Evolutionary conservation across 2,329 filamentous ascomycete species (phyloP).

Genomic region (Triangularia verruculosa): DNA sequence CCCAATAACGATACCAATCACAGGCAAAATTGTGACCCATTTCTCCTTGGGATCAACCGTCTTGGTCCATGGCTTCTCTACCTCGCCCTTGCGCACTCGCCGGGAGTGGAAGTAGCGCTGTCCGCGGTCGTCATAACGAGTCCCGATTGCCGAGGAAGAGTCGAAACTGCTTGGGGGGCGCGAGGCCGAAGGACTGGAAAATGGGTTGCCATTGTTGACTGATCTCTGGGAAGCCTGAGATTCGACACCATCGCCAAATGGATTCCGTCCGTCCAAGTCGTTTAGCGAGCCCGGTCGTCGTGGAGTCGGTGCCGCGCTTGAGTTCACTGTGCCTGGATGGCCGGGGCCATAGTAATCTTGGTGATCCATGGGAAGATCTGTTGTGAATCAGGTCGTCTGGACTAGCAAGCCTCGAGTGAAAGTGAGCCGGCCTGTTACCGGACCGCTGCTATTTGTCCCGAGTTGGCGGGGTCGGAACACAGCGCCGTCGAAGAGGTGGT

Average conservation of each 20-base stretch:
- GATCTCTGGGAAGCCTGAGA: constrained; percentile 35
- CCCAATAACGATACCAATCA: constrained; percentile 68
- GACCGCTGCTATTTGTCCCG: not conserved
- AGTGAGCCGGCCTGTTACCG: not conserved
- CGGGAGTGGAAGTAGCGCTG: constrained; percentile 70
- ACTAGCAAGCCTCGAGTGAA: not conserved
- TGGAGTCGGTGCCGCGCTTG: constrained; percentile 40
- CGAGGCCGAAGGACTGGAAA: constrained; percentile 44
- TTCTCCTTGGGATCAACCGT: constrained; percentile 75
- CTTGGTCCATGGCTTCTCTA: constrained; percentile 75
- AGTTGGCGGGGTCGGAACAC: not conserved
- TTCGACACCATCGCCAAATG: constrained; percentile 41
- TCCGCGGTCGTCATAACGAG: constrained; percentile 36
- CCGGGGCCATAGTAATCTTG: constrained; percentile 24
- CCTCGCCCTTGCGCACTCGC: constrained; percentile 66
- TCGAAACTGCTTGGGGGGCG: constrained; percentile 48
- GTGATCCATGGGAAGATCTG: constrained; percentile 11
- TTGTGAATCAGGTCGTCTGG: not conserved
- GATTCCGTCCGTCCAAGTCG: constrained; percentile 39
- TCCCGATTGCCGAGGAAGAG: constrained; percentile 41
- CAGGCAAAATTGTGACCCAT: constrained; percentile 78
- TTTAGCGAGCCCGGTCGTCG: constrained; percentile 42
- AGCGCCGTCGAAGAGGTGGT: not conserved
- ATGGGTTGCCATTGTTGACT: constrained; percentile 39
- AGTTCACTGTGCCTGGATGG: constrained; percentile 32